These are phyloP conservation scores for Fusarium sp. DNA, from an alignment of 2,329 filamentous ascomycete genomes.

Conservation along the genomic window DNA sequence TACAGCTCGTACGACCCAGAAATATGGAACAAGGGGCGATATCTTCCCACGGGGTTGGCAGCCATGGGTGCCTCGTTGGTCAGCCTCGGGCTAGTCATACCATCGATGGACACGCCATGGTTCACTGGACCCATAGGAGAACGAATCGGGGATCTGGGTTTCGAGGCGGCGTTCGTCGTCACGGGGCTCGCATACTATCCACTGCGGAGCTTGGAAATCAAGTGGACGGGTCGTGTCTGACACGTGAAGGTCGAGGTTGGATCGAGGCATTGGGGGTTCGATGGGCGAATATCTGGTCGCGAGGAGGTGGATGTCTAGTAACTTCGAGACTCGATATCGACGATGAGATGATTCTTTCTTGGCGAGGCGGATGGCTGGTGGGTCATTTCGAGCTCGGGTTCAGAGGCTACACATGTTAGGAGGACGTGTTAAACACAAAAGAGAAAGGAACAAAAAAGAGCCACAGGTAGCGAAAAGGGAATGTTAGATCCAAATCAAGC, in stretches of 20 bases:
- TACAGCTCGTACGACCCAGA: slow-evolving; percentile 54
- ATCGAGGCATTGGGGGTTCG: not conserved
- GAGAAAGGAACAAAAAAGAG: not conserved
- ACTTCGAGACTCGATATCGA: not conserved
- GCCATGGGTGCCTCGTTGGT: slow-evolving; percentile 57
- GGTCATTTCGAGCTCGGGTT: not conserved
- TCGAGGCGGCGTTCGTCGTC: slow-evolving; percentile 57
- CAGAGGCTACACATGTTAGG: not conserved
- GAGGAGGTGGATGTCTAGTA: not conserved
- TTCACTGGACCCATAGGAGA: slow-evolving; percentile 57
- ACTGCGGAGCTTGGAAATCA: slow-evolving; percentile 49
- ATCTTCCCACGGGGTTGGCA: slow-evolving; percentile 56
- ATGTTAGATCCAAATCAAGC: not conserved
- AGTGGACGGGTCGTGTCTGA: slow-evolving; percentile 42
- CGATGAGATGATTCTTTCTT: not conserved
- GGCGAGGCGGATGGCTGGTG: not conserved
- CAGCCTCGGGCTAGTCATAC: slow-evolving; percentile 56
- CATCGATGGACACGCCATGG: slow-evolving; percentile 58
- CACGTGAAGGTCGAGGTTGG: not conserved
- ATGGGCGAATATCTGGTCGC: not conserved
- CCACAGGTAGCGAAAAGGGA: not conserved
- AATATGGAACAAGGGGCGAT: slow-evolving; percentile 58
- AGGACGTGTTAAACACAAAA: not conserved
- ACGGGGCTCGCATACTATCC: slow-evolving; percentile 56
- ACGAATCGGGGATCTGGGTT: slow-evolving; percentile 59